Percentiles rank a stretch among this genome's conserved stretches.
These are phyloP conservation scores for Trichocomaceae sp. DNA, from an alignment of 2,329 filamentous ascomycete species.

Conservation along the genomic window DNA sequence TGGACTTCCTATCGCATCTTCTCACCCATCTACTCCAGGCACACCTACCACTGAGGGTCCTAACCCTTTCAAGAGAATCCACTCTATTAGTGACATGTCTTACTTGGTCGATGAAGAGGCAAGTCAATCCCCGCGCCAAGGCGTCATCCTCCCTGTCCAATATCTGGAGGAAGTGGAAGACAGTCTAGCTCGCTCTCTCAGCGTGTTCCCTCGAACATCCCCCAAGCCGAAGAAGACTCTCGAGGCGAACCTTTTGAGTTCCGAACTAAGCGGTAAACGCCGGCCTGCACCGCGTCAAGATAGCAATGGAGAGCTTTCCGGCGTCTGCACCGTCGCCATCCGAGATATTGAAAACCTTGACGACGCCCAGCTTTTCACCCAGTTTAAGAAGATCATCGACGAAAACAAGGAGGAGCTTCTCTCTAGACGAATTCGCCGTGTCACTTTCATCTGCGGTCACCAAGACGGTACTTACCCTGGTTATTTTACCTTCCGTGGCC, in stretches of 20 bases:
- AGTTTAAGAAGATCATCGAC: constrained; percentile 68
- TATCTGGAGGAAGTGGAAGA: constrained; percentile 95
- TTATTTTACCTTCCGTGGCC: constrained; percentile 97
- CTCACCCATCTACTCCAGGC: constrained; percentile 75
- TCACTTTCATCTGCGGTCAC: constrained; percentile 95
- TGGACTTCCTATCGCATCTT: constrained; percentile 66
- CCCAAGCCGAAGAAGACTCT: constrained; percentile 52
- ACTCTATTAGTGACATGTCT: constrained; percentile 95
- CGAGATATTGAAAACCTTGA: constrained; percentile 77
- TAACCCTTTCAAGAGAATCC: constrained; percentile 70
- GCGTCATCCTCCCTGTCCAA: constrained; percentile 86
- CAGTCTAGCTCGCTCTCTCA: constrained; percentile 72
- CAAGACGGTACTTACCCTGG: constrained; percentile 90
- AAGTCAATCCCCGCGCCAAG: constrained; percentile 75
- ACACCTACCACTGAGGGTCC: constrained; percentile 59
- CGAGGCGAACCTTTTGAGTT: constrained; percentile 53
- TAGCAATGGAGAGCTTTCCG: constrained; percentile 70
- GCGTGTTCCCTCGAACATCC: constrained; percentile 62
- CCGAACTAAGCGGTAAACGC: constrained; percentile 69
- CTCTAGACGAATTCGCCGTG: constrained; percentile 71
- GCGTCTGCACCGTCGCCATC: constrained; percentile 87
- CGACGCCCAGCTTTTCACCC: constrained; percentile 71
- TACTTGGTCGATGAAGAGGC: constrained; percentile 65
- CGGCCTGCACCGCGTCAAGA: constrained; percentile 51
- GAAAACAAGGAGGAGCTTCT: constrained; percentile 79